Conservation (phyloP, 1,139 yeast species). For the Blastobotrys aristatus region DNA sequence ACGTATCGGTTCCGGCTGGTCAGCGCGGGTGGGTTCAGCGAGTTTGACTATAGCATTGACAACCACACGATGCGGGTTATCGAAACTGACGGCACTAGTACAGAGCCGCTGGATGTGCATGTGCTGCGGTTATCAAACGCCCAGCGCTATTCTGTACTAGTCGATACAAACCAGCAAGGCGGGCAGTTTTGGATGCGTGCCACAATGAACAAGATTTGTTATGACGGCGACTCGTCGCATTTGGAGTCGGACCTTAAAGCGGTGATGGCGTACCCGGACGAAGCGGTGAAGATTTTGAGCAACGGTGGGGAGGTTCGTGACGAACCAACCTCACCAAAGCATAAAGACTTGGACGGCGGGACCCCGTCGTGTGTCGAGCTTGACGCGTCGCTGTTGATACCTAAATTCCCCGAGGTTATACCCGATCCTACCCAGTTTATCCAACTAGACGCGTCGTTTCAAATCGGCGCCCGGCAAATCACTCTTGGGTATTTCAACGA, state of each 20-base stretch:
- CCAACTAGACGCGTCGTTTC: conserved; percentile 35
- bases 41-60: conserved; percentile 31
- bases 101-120: conserved; percentile 53
- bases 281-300: conserved; percentile 15
- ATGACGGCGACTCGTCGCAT: conserved; percentile 33
- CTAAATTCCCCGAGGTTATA: conserved; percentile 27
- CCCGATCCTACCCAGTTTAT: conserved; percentile 25
- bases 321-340: conserved; percentile 22
- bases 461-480: conserved; percentile 45
- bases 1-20: conserved; percentile 29
- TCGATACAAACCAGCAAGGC: conserved; percentile 27
- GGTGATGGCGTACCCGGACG: conserved; percentile 33
- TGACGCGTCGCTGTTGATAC: conserved; percentile 31
- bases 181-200: conserved; percentile 36
- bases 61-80: conserved; percentile 53
- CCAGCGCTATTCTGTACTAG: conserved; percentile 63
- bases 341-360: conserved; percentile 32
- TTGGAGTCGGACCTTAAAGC: conserved; percentile 38
- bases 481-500: conserved; percentile 49
- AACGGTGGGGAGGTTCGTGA: conserved; percentile 16
- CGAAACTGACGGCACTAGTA: conserved; percentile 67
- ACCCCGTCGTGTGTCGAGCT: conserved; percentile 34
- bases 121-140: conserved; percentile 64
- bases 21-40: conserved; percentile 32
- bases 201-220: conserved; percentile 37